Conservation (phyloP, 768 basidiomycete genomes). For the Tubosaeta sp. region DNA sequence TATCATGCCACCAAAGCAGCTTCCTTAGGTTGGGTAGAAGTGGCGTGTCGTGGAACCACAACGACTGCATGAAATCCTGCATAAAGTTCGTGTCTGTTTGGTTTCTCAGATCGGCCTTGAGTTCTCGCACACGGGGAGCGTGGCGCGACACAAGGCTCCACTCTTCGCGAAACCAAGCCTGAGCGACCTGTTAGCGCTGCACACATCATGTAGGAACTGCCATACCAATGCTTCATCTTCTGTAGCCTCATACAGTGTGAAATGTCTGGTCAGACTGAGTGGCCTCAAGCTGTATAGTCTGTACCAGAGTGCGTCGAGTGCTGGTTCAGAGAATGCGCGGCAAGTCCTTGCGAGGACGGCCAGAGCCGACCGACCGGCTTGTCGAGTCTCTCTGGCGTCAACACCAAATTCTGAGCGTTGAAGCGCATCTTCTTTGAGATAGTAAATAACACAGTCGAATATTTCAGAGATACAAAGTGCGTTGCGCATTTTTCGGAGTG, state of each 20-base stretch:
- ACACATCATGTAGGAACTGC: not conserved
- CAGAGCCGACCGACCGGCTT: not conserved
- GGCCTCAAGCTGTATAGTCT: not conserved
- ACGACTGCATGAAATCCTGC: not conserved
- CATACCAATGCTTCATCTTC: not conserved
- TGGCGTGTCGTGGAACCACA: not conserved
- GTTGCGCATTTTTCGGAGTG: too few species aligned
- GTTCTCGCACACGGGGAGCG: not conserved
- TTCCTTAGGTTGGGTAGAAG: not conserved
- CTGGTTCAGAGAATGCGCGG: not conserved
- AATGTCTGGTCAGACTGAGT: slow-evolving; percentile 1
- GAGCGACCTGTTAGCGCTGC: not conserved
- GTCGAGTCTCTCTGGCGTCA: too few species aligned
- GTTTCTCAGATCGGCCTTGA: not conserved
- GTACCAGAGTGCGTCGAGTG: slow-evolving; percentile 3
- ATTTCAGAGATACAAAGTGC: too few species aligned
- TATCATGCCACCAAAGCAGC: not conserved
- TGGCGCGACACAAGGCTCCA: not conserved
- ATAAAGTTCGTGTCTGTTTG: too few species aligned
- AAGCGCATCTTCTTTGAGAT: too few species aligned
- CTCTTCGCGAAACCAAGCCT: not conserved
- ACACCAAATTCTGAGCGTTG: too few species aligned
- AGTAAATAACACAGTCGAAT: too few species aligned
- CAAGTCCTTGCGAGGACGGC: not conserved
- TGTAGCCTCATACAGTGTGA: not conserved